Conservation (phyloP, 176 grass and related monocot genomes). For the Oryza meyeriana region DNA sequence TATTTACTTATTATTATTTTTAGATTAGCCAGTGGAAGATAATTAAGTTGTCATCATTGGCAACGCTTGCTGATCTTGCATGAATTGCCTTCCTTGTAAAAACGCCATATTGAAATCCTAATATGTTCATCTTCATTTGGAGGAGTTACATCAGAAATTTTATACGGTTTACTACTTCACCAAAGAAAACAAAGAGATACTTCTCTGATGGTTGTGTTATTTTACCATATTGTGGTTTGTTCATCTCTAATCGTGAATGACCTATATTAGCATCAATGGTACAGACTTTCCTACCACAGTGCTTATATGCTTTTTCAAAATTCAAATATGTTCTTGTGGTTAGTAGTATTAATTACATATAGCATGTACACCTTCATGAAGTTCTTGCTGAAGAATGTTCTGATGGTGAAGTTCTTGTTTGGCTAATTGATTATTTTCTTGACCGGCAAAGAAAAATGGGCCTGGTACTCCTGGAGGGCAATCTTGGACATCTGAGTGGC, state of each 20-base stretch:
- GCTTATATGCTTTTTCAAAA: neutral
- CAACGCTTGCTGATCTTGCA: neutral
- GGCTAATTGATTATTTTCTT: conserved; percentile 1
- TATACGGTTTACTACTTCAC: neutral
- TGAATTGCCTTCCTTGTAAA: neutral
- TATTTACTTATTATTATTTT: neutral
- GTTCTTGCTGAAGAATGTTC: conserved; percentile 4
- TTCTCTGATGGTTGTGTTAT: neutral
- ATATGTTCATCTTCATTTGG: neutral
- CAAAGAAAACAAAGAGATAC: neutral
- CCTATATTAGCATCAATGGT: neutral
- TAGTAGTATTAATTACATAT: neutral
- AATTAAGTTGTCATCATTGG: neutral
- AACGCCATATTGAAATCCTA: neutral
- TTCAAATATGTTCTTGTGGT: neutral
- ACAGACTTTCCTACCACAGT: neutral
- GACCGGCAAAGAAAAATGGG: conserved; percentile 69
- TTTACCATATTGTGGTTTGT: neutral
- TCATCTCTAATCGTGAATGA: neutral
- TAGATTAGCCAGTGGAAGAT: neutral
- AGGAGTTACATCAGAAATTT: neutral
- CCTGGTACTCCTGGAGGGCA: conserved; percentile 91
- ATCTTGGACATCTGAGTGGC: conserved; percentile 93
- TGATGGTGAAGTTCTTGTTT: neutral
- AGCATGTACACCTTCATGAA: conserved; percentile 3